A percentile compares a stretch with the other conserved stretches of the same genome.
Evolutionary conservation across 164 flowering plant genomes (phyloP).

Genomic region (Taxillus chinensis): DNA sequence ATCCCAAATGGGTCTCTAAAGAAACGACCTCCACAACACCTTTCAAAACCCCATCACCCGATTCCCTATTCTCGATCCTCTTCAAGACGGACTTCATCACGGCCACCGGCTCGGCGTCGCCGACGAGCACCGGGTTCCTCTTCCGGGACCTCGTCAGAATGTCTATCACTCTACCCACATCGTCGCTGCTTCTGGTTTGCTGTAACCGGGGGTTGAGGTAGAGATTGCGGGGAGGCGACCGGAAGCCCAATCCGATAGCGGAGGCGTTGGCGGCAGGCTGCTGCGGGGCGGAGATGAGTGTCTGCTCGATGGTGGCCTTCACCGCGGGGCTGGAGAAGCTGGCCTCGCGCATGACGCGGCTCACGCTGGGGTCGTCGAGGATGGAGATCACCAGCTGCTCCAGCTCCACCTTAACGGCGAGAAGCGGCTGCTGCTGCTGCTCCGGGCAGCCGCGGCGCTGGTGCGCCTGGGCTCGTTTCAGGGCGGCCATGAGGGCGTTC

Average conservation of each 20-base stretch:
- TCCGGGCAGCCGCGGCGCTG: constrained; percentile 96
- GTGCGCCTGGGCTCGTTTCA: constrained; percentile 94
- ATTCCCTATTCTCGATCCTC: constrained; percentile 55
- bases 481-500: constrained; percentile 92
- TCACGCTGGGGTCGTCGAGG: constrained; percentile 91
- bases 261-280: constrained; percentile 16
- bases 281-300: constrained; percentile 24
- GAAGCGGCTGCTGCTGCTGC: constrained; percentile 92
- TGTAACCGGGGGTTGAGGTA: constrained; percentile 68
- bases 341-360: constrained; percentile 96
- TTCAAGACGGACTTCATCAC: constrained; percentile 51
- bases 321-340: constrained; percentile 97
- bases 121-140: constrained; percentile 79
- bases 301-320: constrained; percentile 81
- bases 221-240: constrained; percentile 30
- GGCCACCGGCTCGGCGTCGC: constrained; percentile 67
- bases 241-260: constrained; percentile 28
- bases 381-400: constrained; percentile 88
- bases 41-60: constrained; percentile 33
- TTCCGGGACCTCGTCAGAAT: constrained; percentile 46
- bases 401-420: constrained; percentile 94
- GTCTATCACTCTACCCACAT: constrained; percentile 53
- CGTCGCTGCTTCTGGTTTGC: constrained; percentile 38
- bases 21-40: constrained; percentile 38
- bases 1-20: constrained; percentile 45